A percentile compares a stretch with the other conserved stretches of the same genome.
Evolutionary conservation across 2,329 filamentous ascomycete genomes (phyloP).

Genomic region (Colletotrichum sp.): DNA sequence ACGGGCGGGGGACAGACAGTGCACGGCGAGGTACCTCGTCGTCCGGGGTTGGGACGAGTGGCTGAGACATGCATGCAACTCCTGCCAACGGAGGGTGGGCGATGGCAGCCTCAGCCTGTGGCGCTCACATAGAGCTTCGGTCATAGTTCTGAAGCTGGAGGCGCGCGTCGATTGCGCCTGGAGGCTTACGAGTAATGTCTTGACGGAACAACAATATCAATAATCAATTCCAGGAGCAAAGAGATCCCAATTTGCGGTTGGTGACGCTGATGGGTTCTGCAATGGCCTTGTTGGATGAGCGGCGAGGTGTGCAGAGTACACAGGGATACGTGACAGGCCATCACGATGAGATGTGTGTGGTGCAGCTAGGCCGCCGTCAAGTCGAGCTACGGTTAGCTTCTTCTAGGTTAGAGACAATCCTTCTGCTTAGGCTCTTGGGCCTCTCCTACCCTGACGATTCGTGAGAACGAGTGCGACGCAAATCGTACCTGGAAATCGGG

Average conservation of each 20-base stretch:
- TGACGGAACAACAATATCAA: not conserved
- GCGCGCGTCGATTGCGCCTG: not conserved
- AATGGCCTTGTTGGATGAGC: not conserved
- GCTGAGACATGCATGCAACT: constrained; percentile 3
- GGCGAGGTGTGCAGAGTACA: not conserved
- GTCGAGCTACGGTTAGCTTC: not conserved
- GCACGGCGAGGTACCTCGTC: not conserved
- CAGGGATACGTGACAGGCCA: not conserved
- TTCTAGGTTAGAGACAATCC: not conserved
- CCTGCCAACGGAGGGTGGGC: not conserved
- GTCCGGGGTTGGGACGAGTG: not conserved
- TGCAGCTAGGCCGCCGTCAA: not conserved
- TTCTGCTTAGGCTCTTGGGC: not conserved
- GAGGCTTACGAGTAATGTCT: not conserved
- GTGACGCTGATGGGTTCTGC: not conserved
- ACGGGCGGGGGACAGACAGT: not conserved
- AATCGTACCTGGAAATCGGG: not conserved
- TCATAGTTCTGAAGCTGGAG: not conserved
- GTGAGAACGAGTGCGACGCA: not conserved
- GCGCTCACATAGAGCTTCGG: not conserved
- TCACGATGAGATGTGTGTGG: not conserved
- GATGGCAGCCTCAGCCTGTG: not conserved
- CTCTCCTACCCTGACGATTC: not conserved
- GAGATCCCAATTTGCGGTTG: not conserved
- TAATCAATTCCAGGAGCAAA: not conserved